phyloP scores from a whole-genome alignment of 2,329 filamentous ascomycete species.

The Neonectria ditissima region DNA sequence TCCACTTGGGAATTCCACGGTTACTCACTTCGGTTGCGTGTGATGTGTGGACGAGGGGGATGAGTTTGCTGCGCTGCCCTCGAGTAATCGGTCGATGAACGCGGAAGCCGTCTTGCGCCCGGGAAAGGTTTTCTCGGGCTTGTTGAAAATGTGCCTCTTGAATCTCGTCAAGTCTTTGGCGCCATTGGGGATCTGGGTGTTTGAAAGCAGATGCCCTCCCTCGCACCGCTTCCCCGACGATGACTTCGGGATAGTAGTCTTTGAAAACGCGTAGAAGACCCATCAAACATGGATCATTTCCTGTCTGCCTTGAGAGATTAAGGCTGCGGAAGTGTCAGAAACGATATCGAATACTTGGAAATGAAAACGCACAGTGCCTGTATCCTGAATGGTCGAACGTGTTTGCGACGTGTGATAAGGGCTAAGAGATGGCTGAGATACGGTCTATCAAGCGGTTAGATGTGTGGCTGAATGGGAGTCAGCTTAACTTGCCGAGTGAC shows the following conservation, averaged over 20 bases:
- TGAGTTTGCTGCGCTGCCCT: constrained; percentile 51
- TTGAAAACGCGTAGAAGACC: constrained; percentile 86
- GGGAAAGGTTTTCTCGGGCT: constrained; percentile 52
- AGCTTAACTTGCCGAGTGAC: constrained; percentile 68
- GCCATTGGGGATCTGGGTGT: constrained; percentile 84
- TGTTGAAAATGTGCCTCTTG: constrained; percentile 68
- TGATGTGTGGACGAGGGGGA: constrained; percentile 80
- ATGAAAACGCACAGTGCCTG: constrained; percentile 71
- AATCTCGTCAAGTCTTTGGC: constrained; percentile 73
- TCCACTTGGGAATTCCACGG: neutral
- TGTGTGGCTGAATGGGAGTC: neutral
- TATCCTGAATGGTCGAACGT: constrained; percentile 86
- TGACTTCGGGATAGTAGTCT: constrained; percentile 91
- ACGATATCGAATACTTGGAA: neutral
- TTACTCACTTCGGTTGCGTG: constrained; percentile 73
- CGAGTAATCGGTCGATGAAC: constrained; percentile 63
- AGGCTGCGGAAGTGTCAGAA: constrained; percentile 56
- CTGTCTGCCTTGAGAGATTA: constrained; percentile 68
- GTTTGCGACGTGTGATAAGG: constrained; percentile 81
- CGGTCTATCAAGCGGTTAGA: constrained; percentile 54
- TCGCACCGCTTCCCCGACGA: constrained; percentile 75
- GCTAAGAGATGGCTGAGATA: constrained; percentile 82
- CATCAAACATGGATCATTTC: constrained; percentile 79
- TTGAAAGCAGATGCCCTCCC: constrained; percentile 73
- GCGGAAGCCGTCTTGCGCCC: constrained; percentile 67